A percentile compares a stretch with the other conserved stretches of the same genome.
Evolutionary conservation across 208 protist species (phyloP).

Genomic region (Leishmania turanica): DNA sequence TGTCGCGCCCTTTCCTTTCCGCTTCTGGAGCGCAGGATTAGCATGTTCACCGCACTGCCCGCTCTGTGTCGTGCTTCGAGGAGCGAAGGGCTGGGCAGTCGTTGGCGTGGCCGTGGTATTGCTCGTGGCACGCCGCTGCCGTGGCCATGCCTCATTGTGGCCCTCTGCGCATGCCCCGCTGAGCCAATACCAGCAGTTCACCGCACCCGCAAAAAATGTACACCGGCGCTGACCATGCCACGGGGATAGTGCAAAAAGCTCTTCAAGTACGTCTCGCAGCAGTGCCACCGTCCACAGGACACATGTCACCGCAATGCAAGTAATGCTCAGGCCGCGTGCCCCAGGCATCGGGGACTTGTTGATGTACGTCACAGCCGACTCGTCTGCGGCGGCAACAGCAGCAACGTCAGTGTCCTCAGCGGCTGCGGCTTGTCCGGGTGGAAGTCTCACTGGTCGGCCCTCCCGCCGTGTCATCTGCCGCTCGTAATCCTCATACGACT

Average conservation of each 20-base stretch:
- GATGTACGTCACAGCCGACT: neutral
- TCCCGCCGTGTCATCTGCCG: neutral
- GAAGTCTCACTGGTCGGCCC: too few species aligned
- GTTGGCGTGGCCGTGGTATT: neutral
- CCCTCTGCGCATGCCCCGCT: neutral
- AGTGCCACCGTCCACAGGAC: constrained; percentile 24
- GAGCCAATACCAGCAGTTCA: constrained; percentile 2
- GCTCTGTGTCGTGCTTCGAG: neutral
- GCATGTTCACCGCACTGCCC: neutral
- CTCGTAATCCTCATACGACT: constrained; percentile 8
- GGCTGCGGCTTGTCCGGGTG: neutral
- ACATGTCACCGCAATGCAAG: constrained; percentile 9
- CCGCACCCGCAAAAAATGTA: neutral
- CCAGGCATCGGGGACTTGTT: neutral
- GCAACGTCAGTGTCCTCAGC: neutral
- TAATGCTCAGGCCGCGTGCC: constrained; percentile 10
- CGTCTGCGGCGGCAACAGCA: neutral
- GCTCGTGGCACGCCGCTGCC: neutral
- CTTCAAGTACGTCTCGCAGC: constrained; percentile 29
- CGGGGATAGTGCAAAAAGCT: neutral
- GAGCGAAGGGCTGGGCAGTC: neutral
- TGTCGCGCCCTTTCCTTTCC: neutral
- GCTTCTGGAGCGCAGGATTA: neutral
- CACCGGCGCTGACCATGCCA: constrained; percentile 15
- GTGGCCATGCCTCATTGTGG: neutral